Evolutionary conservation across 371 early-diverging fungal genomes (phyloP).

Genomic region (Syncephalastrum monosporum): DNA sequence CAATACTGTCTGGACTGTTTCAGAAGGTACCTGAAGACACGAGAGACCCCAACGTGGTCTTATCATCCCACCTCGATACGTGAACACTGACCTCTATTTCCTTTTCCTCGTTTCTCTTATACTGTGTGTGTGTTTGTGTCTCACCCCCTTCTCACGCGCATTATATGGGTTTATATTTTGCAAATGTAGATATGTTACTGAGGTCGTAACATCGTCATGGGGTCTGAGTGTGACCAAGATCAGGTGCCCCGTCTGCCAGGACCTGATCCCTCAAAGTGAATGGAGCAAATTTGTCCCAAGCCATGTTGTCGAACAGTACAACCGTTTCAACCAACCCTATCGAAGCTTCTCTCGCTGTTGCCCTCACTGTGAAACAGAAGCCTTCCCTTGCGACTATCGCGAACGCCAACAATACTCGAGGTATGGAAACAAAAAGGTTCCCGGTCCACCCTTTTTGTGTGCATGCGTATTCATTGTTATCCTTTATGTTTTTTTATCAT

Average conservation of each 20-base stretch:
- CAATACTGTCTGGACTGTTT: slow-evolving; percentile 69
- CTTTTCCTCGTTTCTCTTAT: background rate
- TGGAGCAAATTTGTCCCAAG: slow-evolving; percentile 56
- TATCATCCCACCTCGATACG: too few species aligned
- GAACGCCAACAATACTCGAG: slow-evolving; percentile 5
- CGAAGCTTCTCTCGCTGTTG: slow-evolving; percentile 64
- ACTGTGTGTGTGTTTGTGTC: background rate
- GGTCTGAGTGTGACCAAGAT: slow-evolving; percentile 65
- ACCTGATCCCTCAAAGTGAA: slow-evolving; percentile 54
- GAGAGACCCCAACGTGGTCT: too few species aligned
- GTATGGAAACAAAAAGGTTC: background rate
- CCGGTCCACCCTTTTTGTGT: background rate
- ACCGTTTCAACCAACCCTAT: slow-evolving; percentile 63
- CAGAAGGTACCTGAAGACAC: slow-evolving; percentile 39
- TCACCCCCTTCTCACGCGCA: background rate
- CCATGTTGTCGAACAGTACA: slow-evolving; percentile 46
- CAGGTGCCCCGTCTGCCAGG: slow-evolving; percentile 59
- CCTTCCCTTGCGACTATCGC: slow-evolving; percentile 37
- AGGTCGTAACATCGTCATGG: slow-evolving; percentile 69
- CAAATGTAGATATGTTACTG: slow-evolving; percentile 58
- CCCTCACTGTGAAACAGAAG: slow-evolving; percentile 59
- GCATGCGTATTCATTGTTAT: background rate
- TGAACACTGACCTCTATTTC: background rate
- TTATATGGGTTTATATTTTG: slow-evolving; percentile 4
- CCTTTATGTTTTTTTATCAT: too few species aligned